Base-by-base conservation (phyloP, 208 protist genomes). In the Borovskyia barvae region DNA sequence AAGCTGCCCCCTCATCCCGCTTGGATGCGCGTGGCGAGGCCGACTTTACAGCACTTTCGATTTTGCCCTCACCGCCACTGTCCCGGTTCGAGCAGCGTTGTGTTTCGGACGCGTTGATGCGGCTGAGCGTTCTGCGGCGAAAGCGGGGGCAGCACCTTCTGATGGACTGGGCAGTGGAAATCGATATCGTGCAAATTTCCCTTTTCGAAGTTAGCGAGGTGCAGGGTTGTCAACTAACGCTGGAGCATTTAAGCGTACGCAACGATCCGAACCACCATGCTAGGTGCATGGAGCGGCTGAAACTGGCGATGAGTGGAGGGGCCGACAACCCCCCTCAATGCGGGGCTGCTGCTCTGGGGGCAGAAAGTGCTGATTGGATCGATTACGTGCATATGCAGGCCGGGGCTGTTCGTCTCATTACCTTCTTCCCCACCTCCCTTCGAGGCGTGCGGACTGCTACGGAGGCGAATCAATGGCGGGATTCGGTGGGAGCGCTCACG, bases 111-210 rank as follows among this genome's bases (percentile, higher is more conserved):
- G 36, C 14, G 3, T 48, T 42, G 0, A 56, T 50, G 19, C 64
- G 64, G n/a, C 55, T 56, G 5, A 37, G 51, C 29, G 20, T 58
- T 52, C 55, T 71, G 39, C 64, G 49, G 26, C 32, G 55, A 17
- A 71, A 45, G 33, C 48, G 62, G 17, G 64, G 58, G 55, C 55
- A 45, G 19, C 64, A 64, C 35, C 49, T 39, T 19, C 64, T 56
- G 7, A 28, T 71, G 15, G 64, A 71, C 26, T 71, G 64, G 64
- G 25, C 51, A 14, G 55, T 71, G 14, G 9, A 22, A 29, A 41
- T 71, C 40, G 64, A 71, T 7, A 17, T n/a, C 26, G 33, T 71
- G 19, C 52, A 14, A 24, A 29, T 71, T 6, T 71, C 41, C n/a
- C 22, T 71, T 5, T 56, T 40, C 1, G 64, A 71, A 39, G 50